Conservation (phyloP, 2,329 filamentous ascomycete species). For the Stachybotrys chartarum region DNA sequence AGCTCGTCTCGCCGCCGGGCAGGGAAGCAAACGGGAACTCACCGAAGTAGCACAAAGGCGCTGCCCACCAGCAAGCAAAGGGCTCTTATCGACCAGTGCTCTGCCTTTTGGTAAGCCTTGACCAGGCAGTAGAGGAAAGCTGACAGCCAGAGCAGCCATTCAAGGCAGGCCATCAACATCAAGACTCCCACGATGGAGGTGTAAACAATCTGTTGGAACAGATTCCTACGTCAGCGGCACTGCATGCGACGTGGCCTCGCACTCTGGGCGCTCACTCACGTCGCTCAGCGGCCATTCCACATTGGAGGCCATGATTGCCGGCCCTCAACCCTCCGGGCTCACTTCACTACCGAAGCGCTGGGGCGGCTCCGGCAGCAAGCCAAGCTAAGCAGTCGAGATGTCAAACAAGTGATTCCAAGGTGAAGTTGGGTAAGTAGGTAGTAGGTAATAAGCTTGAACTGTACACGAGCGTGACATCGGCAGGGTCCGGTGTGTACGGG, state of each 20-base stretch:
- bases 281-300: not conserved
- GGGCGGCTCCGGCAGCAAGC: too few relatives aligned
- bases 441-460: too few relatives aligned
- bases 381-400: too few relatives aligned
- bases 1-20: not conserved
- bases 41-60: slow-evolving; percentile 71
- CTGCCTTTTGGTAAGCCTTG: slow-evolving; percentile 85
- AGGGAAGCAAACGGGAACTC: slow-evolving; percentile 16
- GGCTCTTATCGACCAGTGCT: slow-evolving; percentile 75
- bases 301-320: not conserved
- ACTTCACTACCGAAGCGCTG: not conserved
- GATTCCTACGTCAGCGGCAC: not conserved
- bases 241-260: not conserved
- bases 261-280: not conserved
- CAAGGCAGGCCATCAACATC: slow-evolving; percentile 77
- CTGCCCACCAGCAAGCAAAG: slow-evolving; percentile 70
- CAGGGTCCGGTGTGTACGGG: too few relatives aligned
- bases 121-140: slow-evolving; percentile 86
- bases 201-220: slow-evolving; percentile 64
- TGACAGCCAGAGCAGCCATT: slow-evolving; percentile 94
- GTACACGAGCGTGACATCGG: too few relatives aligned
- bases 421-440: too few relatives aligned
- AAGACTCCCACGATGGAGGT: slow-evolving; percentile 72
- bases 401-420: too few relatives aligned
- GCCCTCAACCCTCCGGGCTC: too few relatives aligned